Base-by-base conservation (phyloP, 2,329 filamentous ascomycete species). In the Capronia coronata region DNA sequence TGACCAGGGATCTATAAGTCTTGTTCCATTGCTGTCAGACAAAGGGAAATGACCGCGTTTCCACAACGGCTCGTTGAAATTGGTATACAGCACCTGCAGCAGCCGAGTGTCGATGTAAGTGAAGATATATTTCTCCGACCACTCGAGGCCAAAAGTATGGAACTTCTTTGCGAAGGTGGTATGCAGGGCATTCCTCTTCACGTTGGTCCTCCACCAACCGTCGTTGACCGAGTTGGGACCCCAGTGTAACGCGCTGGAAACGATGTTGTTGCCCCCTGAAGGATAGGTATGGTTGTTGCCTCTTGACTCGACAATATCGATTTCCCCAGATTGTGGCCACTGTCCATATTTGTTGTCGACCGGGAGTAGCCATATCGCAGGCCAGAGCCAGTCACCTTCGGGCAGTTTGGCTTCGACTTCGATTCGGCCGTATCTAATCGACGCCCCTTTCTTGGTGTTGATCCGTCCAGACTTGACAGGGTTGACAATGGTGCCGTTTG, bases 361-460 rank as follows among this genome's bases (percentile, higher is more conserved):
- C 1, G 87, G 87, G 72, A 94, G 74, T 84, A 94, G 86, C 85
- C 86, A 90, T 62, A 94, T 91, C 18, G 86, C 86, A 1, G 87
- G 87, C 87, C 87, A 93, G 7, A 94, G 75, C 87, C 87, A 94
- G 69, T 93, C 87, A 46, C 87, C 87, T 43, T 73, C 67, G 4
- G 87, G 86, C 19, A 93, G 70, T 67, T 83, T 84, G 25, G 87
- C 87, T 2, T 77, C 81, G 4, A 94, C 86, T 65, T 94, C 86
- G 44, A 94, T 77, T 34, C 86, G 84, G 42, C 87, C 87, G 64
- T 87, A 94, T 67, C 82, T 87, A 72, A 94, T 86, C 11, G 70
- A 76, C 5, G 80, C 80, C 13, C 83, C 79, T 37, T 78, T 78
- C 63, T 79, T 84, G 49, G 85, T 90, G 69, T 83, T 84, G 69